Base-by-base conservation (phyloP, 371 early-diverging fungal genomes). In the Mortierella polycephala region DNA sequence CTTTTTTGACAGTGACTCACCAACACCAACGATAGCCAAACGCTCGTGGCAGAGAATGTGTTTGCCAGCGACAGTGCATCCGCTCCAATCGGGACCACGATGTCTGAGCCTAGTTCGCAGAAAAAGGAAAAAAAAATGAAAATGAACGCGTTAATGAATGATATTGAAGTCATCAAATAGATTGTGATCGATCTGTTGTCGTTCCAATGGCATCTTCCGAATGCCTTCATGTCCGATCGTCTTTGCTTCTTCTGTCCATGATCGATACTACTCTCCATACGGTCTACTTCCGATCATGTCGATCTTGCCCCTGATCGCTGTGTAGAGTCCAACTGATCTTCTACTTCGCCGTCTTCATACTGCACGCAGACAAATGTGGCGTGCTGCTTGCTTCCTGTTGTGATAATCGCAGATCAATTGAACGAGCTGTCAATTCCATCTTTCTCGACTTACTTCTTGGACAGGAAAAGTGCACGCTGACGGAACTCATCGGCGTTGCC, bases 51-150 rank as follows among this genome's bases (percentile, higher is more conserved):
- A 92, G 51, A 98, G 81, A 67, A 97, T 93, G 86, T 91, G 88
- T 88, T 95, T 92, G 64, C 89, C 92, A 41, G 83, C 81, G 49
- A 92, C 85, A 42, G 86, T 85, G 85, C 93, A 92, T 47, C 98
- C 98, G 82, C 91, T 93, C 96, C 97, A 96, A 86, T 98, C 98
- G 42, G 98, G 98, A 49, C 98, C 98, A 81, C 98, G 95, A 81
- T 98, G 98, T 71, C 98, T 89, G 52, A 98, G 75, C 52, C 81
- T 75, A 69, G 11, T 8, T 30, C 5, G 47, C 45, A 21, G 21
- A 13, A 59, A 10, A 39, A n/a, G 8, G 11, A 40, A 18, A 49
- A 39, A 55, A 14, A 14, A n/a, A n/a, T n/a, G n/a, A n/a, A 21
- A 20, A 30, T 37, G 21, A 0, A n/a, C 13, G 10, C 30, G 41